Conservation (phyloP, 345 rosid genomes). For the Nephelium lappaceum region DNA sequence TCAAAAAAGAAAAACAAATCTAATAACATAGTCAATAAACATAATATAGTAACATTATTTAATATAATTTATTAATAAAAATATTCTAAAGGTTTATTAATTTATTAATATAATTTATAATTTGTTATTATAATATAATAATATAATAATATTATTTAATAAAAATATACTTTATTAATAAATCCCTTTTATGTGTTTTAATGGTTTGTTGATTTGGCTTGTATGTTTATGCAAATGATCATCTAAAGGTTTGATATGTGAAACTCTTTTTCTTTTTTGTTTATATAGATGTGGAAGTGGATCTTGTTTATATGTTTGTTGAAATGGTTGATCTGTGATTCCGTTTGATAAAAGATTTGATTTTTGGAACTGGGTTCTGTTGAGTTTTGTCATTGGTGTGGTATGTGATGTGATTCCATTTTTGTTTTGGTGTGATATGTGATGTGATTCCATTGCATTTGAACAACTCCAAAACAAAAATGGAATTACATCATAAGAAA, state of each 20-base stretch:
- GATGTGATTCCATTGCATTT: too few species aligned
- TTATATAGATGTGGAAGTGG: conserved; percentile 11
- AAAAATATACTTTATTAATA: too few species aligned
- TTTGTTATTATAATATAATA: too few species aligned
- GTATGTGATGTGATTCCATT: background rate
- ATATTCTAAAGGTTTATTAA: too few species aligned
- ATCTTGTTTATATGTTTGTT: conserved; percentile 25
- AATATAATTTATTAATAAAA: too few species aligned
- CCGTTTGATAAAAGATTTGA: conserved; percentile 19
- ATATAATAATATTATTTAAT: too few species aligned
- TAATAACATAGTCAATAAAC: too few species aligned
- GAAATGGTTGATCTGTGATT: conserved; percentile 11
- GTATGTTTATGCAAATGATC: conserved; percentile 17
- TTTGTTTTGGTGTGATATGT: too few species aligned
- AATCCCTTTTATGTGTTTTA: background rate
- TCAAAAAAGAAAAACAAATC: too few species aligned
- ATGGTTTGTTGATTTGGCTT: background rate
- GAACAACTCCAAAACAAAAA: too few species aligned
- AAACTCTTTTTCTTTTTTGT: background rate
- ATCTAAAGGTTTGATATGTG: background rate
- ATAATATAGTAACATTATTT: too few species aligned
- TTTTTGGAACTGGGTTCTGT: conserved; percentile 25
- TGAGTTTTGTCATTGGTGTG: conserved; percentile 9
- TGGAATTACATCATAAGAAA: conserved; percentile 1
- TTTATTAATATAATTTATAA: too few species aligned